phyloP scores from a whole-genome alignment of 2,329 filamentous ascomycete genomes.

The Hypoxylon sp. region DNA sequence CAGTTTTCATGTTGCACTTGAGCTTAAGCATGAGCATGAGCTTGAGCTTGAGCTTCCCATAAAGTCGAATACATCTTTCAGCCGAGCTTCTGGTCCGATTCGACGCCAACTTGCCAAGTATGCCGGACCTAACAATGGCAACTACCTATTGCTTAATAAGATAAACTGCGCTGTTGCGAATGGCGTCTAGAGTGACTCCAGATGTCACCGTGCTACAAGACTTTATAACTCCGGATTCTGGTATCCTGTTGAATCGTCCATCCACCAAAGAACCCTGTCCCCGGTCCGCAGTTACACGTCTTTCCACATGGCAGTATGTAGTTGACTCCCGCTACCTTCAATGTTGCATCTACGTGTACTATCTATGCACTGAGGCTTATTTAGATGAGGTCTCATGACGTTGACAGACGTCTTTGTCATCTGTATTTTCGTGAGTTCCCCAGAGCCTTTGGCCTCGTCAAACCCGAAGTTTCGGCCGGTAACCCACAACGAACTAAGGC shows the following conservation, averaged over 20 bases:
- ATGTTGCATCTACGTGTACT: too few relatives aligned
- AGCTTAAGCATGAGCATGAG: constrained; percentile 2
- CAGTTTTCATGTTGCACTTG: constrained; percentile 16
- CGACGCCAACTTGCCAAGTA: not conserved
- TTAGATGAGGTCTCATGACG: constrained; percentile 8
- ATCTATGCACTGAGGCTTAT: constrained; percentile 15
- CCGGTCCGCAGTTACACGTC: constrained; percentile 12
- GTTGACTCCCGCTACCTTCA: too few relatives aligned
- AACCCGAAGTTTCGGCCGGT: constrained; percentile 30
- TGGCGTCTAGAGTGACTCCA: constrained; percentile 6
- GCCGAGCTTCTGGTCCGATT: constrained; percentile 13
- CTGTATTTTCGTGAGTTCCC: constrained; percentile 2
- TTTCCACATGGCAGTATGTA: too few relatives aligned
- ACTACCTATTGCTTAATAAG: not conserved
- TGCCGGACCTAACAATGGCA: not conserved
- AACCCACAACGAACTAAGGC: constrained; percentile 8
- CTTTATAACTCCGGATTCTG: constrained; percentile 16
- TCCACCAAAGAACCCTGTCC: constrained; percentile 20
- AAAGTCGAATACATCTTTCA: constrained; percentile 7
- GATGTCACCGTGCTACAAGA: constrained; percentile 15
- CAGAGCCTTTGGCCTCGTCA: constrained; percentile 1
- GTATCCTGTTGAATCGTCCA: constrained; percentile 7
- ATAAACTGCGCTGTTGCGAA: not conserved
- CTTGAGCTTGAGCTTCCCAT: constrained; percentile 30
- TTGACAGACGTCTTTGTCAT: constrained; percentile 6